Conservation (phyloP, 805 yeast species). For the Starmerella etchellsii region DNA sequence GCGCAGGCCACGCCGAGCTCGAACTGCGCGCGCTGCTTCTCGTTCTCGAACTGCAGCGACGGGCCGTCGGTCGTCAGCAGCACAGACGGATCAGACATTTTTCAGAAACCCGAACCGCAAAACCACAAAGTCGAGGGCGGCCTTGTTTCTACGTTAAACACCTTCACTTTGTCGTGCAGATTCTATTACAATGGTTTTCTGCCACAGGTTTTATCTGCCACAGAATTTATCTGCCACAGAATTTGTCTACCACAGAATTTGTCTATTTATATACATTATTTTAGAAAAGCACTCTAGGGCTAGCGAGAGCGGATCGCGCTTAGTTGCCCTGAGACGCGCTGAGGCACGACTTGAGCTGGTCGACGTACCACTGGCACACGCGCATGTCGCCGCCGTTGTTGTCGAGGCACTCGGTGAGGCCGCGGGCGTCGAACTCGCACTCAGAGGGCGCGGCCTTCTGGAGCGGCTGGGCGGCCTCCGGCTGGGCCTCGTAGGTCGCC, state of each 20-base stretch:
- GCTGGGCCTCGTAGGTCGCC: constrained; percentile 30
- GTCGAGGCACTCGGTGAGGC: constrained; percentile 87
- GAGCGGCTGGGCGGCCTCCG: constrained; percentile 36
- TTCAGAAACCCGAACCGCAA: no score
- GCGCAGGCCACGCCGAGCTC: constrained; percentile 91
- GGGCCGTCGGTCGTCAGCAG: constrained; percentile 13
- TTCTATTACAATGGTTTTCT: no score
- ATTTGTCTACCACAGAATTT: no score
- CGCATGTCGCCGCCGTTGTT: constrained; percentile 94
- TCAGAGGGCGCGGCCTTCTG: constrained; percentile 24
- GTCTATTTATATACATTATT: no score
- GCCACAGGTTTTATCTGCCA: no score
- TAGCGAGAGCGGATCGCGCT: no score
- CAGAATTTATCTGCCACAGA: no score
- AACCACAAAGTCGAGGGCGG: no score
- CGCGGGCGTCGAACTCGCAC: constrained; percentile 90
- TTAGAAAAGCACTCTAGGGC: no score
- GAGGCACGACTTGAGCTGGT: constrained; percentile 95
- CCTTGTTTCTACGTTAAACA: no score
- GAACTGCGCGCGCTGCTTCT: constrained; percentile 66
- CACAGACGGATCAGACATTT: constrained; percentile 12
- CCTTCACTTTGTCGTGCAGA: no score
- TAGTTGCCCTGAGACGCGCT: constrained; percentile 60
- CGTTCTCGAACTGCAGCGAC: constrained; percentile 29
- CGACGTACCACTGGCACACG: constrained; percentile 91